Conservation (phyloP, 805 yeast genomes). For the Saturnispora bothae region DNA sequence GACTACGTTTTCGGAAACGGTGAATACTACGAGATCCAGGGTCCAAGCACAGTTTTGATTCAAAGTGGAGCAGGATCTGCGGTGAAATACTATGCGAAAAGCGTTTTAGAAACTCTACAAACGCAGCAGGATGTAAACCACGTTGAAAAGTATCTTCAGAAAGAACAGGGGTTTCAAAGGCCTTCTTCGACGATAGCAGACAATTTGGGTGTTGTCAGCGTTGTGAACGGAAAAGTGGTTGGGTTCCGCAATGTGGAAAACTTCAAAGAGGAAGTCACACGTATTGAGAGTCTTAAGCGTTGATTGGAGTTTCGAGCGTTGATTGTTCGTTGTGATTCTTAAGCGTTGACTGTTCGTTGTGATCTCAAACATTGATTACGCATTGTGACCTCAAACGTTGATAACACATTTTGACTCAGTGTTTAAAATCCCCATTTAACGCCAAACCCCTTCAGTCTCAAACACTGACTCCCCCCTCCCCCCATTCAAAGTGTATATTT, state of each 20-base stretch:
- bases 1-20: slow-evolving; percentile 27
- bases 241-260: slow-evolving; percentile 34
- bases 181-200: slow-evolving; percentile 29
- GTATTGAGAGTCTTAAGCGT: slow-evolving; percentile 19
- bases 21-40: slow-evolving; percentile 38
- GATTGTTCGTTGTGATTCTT: too few species aligned
- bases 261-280: slow-evolving; percentile 29
- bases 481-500: too few species aligned
- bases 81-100: background rate
- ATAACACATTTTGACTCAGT: too few species aligned
- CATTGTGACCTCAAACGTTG: too few species aligned
- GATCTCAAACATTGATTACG: too few species aligned
- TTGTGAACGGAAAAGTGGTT: slow-evolving; percentile 31
- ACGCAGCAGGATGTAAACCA: slow-evolving; percentile 15
- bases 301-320: background rate
- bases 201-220: slow-evolving; percentile 37
- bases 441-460: too few species aligned
- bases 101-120: background rate
- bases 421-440: too few species aligned
- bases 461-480: too few species aligned
- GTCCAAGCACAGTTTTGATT: slow-evolving; percentile 42
- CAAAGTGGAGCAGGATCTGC: slow-evolving; percentile 29
- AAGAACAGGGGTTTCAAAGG: slow-evolving; percentile 13
- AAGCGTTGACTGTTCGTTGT: too few species aligned
- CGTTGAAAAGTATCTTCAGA: slow-evolving; percentile 18